A percentile compares a stretch with the other conserved stretches of the same genome.
These are phyloP conservation scores for Rhodomyrtus psidioides DNA, from an alignment of 441 rosid species.

Conservation along the genomic window DNA sequence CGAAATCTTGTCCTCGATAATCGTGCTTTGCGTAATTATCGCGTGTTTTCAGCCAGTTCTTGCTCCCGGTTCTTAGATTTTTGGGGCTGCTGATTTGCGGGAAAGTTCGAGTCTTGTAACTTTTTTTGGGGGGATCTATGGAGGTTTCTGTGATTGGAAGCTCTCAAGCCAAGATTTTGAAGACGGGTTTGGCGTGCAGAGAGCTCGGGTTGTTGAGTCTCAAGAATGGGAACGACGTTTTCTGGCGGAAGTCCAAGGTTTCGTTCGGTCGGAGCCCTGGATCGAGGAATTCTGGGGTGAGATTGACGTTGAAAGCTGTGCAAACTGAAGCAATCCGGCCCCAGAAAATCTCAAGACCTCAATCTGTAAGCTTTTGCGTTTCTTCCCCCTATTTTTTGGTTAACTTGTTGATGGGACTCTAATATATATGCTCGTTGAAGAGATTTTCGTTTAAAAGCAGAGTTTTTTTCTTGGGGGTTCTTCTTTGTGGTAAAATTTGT, in stretches of 20 bases:
- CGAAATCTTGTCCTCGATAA: not conserved
- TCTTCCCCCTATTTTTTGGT: not conserved
- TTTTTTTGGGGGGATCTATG: constrained; percentile 17
- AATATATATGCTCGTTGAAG: not conserved
- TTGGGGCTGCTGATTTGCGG: not conserved
- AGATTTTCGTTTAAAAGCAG: not conserved
- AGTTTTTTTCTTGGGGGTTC: not conserved
- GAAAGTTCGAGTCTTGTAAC: not conserved
- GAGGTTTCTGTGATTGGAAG: constrained; percentile 62
- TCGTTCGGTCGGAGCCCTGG: constrained; percentile 18
- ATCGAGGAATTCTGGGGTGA: constrained; percentile 21
- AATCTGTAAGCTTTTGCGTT: constrained; percentile 28
- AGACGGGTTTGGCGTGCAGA: constrained; percentile 24
- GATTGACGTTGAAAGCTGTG: constrained; percentile 31
- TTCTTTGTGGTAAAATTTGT: not conserved
- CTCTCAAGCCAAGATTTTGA: constrained; percentile 35
- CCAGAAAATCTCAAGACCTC: constrained; percentile 10
- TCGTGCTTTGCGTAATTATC: not conserved
- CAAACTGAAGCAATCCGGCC: constrained; percentile 37
- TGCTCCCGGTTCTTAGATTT: not conserved
- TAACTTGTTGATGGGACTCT: not conserved
- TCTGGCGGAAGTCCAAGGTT: constrained; percentile 14
- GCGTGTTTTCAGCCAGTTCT: not conserved
- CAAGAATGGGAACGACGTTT: not conserved
- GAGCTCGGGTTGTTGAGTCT: constrained; percentile 22